Conservation (phyloP, 768 basidiomycete genomes). For the Mycena capillaripes region DNA sequence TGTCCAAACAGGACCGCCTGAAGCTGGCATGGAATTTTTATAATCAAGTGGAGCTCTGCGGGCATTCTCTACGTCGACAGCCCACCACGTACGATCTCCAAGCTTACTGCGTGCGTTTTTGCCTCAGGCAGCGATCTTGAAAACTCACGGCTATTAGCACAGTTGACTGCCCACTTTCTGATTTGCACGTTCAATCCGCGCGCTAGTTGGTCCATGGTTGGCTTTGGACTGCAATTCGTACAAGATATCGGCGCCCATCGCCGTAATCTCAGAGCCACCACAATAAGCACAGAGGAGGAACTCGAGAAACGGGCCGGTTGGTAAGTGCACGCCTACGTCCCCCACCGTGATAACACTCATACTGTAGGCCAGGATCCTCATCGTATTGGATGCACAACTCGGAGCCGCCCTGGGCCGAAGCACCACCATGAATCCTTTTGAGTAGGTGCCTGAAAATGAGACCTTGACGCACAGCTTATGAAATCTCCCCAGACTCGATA, state of each 20-base stretch:
- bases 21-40: conserved; percentile 7
- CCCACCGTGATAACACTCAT: neutral
- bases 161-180: conserved; percentile 12
- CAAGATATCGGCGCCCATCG: conserved; percentile 17
- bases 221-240: neutral
- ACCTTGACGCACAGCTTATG: too few relatives aligned
- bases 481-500: neutral
- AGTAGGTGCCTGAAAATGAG: neutral
- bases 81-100: conserved; percentile 16
- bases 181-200: neutral
- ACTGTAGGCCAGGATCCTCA: neutral
- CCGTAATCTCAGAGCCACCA: neutral
- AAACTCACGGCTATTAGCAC: neutral
- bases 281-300: neutral
- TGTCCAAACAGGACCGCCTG: neutral
- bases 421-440: neutral
- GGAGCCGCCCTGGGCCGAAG: neutral
- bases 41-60: conserved; percentile 12
- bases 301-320: conserved; percentile 13
- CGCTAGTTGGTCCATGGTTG: neutral
- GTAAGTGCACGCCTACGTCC: neutral
- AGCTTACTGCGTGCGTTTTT: conserved; percentile 18
- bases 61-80: neutral
- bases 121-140: neutral
- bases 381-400: neutral